Evolutionary conservation across 1,284 basidiomycete genomes (phyloP), one percentile per base, ranked within the genome.

Genomic region (Neotropicomus parvogracilis): DNA sequence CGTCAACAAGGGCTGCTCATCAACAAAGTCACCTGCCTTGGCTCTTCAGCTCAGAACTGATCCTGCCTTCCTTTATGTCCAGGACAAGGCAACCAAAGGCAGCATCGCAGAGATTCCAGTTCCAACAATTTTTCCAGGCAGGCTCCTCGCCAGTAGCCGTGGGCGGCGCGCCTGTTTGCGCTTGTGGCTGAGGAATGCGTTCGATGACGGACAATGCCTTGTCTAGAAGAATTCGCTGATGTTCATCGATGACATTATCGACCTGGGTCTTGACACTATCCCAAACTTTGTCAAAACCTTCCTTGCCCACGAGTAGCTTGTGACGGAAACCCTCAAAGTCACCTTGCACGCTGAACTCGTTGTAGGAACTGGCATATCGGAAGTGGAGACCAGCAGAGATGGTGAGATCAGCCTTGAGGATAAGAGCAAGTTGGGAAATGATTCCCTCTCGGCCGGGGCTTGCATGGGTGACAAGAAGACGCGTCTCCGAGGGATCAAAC

Each of bases 81-180:
- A 99, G 73, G 1, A 97, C 73, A 34, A 99, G 78, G 14, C 82
- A 84, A 2, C 95, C 97, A 56, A 89, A 95, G 1, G 91, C 87
- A 8, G 95, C 95, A 63, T 99, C 95, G 50, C 95, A 93, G 34
- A 97, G 71, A 62, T 95, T 94, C 94, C 94, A 98, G 69, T 98
- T 94, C 95, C 95, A 99, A 61, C 89, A 93, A 67, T 94, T 98
- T 71, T 93, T 98, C 95, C 94, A 97, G 1, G 89, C 82, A 4
- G 87, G 82, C 57, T 94, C 92, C 63, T 94, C 92, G 8, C 76
- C 74, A 8, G 75, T 71, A 20, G 76, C 74, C 4, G 75, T 68
- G 17, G 77, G 75, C 3, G 75, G 78, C 5, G 77, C 75, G 34
- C 79, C 81, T 13, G 75, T 73, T 43, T 77, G 74, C 4, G 79